Evolutionary conservation across 202 grass and related monocot genomes (phyloP), one percentile per base, ranked within the genome.

Genomic region (Panicum virgatum): DNA sequence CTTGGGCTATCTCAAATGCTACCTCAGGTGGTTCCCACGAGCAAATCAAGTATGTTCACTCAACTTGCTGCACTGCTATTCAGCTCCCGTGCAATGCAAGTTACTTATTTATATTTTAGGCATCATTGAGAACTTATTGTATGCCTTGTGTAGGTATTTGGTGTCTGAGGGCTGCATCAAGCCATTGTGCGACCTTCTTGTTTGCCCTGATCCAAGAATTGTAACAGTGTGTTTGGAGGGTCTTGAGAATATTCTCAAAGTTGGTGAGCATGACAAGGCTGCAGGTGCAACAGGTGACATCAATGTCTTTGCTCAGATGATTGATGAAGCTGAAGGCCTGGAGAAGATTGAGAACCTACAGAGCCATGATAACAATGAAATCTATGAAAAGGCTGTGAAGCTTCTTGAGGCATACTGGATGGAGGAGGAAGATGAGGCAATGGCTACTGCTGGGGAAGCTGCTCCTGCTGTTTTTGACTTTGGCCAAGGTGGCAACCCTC

Each of bases 1-100:
- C 92, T 11, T 98, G 92, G 96, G 96, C 90, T 40, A 86, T 98
- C 77, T 98, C 96, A 61, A 98, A 98, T 91, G 92, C 95, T 59
- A 98, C 96, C 10, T 98, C 92, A 36, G 92, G 92, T 71, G 96
- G 92, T 44, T 85, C 85, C 30, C 96, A 78, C 1, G 96, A 98
- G 34, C 96, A 98, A 68, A 98, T 98, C 65, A 93, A 95, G 92
- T 95, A 93, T 45, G 72, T 39, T 43, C 8, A 69, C 36, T 63
- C 13, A 36, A 37, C 50, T 64, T 71, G 46, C 5, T 54, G 36
- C 12, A 29, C 54, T 42, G 13, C 12, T 72, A 54, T 72, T 77
- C 70, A 64, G 25, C 4, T 76, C 73, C 5, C 38, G 34, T 38
- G 32, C 47, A 81, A 79, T 63, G 38, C 13, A 62, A 46, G 12